These are phyloP conservation scores for Trametes meyenii DNA, from an alignment of 768 basidiomycete species.

Conservation along the genomic window DNA sequence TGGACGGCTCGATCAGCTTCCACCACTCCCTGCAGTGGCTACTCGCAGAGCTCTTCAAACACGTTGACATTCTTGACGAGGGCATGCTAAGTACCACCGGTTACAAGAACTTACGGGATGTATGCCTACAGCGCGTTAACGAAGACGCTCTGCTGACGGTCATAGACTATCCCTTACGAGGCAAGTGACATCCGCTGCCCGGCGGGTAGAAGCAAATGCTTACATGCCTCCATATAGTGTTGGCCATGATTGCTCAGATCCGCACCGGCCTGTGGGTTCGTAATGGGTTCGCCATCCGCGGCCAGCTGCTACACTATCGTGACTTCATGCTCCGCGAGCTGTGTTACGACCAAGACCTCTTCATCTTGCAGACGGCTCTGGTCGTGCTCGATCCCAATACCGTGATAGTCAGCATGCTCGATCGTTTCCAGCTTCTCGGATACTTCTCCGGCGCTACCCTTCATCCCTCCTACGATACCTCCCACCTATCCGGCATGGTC, in stretches of 20 bases:
- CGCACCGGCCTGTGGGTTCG: constrained; percentile 96
- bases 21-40: constrained; percentile 94
- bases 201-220: not conserved
- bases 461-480: constrained; percentile 64
- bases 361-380: constrained; percentile 85
- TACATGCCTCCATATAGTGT: constrained; percentile 47
- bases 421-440: constrained; percentile 80
- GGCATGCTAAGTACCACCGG: constrained; percentile 55
- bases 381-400: constrained; percentile 76
- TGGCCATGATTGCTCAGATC: constrained; percentile 93
- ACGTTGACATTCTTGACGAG: constrained; percentile 67
- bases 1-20: constrained; percentile 85
- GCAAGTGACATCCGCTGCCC: constrained; percentile 45
- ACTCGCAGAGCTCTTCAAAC: constrained; percentile 85
- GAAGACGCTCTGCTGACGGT: constrained; percentile 73
- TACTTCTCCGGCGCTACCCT: constrained; percentile 76
- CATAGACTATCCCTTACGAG: constrained; percentile 88
- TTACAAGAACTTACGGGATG: constrained; percentile 56
- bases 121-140: constrained; percentile 61
- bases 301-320: constrained; percentile 93
- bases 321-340: constrained; percentile 95
- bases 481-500: constrained; percentile 80
- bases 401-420: constrained; percentile 84
- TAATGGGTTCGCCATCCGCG: constrained; percentile 94
- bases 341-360: constrained; percentile 95